phyloP scores from a whole-genome alignment of 371 early-diverging fungal species.

The Mortierella sp. region DNA sequence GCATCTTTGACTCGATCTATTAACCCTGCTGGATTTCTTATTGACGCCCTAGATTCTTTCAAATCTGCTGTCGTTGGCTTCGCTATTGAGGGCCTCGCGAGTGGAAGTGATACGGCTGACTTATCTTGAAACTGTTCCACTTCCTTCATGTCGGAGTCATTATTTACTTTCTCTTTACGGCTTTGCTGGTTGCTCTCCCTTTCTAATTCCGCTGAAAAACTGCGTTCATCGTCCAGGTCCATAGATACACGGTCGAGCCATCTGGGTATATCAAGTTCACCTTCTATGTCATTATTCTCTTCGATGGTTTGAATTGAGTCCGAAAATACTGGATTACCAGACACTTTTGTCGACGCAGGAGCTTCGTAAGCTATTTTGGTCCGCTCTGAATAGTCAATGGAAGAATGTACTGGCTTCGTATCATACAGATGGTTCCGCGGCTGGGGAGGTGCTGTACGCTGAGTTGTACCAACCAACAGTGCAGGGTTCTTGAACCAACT shows the following conservation, averaged over 20 bases:
- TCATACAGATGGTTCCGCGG: not conserved
- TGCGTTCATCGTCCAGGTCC: not conserved
- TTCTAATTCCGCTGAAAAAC: not conserved
- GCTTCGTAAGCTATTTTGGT: not conserved
- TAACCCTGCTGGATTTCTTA: not conserved
- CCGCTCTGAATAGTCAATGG: not conserved
- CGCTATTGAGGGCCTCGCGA: not conserved
- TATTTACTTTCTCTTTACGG: not conserved
- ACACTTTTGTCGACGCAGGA: not conserved
- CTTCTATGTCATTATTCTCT: not conserved
- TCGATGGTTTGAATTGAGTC: not conserved
- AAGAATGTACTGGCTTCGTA: not conserved
- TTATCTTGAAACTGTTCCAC: not conserved
- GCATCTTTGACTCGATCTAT: slow-evolving; percentile 11
- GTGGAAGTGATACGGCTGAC: not conserved
- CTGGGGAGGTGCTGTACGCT: not conserved
- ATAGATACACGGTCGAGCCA: not conserved
- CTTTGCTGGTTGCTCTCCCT: not conserved
- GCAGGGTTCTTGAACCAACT: not conserved
- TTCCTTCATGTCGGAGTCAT: not conserved
- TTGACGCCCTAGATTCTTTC: not conserved
- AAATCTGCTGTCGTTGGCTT: not conserved
- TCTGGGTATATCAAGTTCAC: not conserved
- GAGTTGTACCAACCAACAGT: not conserved
- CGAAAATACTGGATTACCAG: not conserved